These are phyloP conservation scores for Corymbia calophylla DNA, from an alignment of 441 rosid genomes.

Conservation along the genomic window DNA sequence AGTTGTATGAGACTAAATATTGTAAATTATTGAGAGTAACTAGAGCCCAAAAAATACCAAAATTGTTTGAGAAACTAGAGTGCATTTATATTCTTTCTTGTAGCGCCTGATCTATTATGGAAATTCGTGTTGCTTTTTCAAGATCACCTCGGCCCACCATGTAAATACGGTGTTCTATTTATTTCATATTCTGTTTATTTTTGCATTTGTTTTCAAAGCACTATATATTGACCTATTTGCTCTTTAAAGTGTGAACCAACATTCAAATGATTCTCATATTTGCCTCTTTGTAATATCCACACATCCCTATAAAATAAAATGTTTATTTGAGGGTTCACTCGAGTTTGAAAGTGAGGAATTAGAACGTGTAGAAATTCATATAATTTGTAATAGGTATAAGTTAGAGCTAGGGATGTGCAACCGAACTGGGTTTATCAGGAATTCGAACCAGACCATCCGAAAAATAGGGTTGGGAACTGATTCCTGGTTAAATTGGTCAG, in stretches of 20 bases:
- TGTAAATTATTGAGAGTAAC: not conserved
- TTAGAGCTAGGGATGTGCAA: no score
- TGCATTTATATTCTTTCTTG: not conserved
- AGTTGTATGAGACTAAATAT: not conserved
- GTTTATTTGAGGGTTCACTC: not conserved
- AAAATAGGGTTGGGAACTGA: no score
- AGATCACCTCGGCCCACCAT: not conserved
- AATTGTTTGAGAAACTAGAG: not conserved
- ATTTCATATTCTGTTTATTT: not conserved
- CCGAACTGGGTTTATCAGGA: no score
- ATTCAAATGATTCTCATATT: not conserved
- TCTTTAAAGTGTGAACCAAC: not conserved
- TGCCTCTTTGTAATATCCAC: not conserved
- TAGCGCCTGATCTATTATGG: not conserved
- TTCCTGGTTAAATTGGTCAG: no score
- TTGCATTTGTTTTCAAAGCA: not conserved
- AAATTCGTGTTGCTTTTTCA: not conserved
- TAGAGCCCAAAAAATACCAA: not conserved
- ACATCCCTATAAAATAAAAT: not conserved
- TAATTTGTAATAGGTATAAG: not conserved
- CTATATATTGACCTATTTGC: not conserved
- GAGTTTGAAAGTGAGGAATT: not conserved
- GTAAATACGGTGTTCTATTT: not conserved
- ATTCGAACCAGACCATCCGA: no score
- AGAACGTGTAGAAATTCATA: not conserved